These are phyloP conservation scores for Globisporangium ultimum DNA, from an alignment of 352 stramenopile species.

Conservation along the genomic window DNA sequence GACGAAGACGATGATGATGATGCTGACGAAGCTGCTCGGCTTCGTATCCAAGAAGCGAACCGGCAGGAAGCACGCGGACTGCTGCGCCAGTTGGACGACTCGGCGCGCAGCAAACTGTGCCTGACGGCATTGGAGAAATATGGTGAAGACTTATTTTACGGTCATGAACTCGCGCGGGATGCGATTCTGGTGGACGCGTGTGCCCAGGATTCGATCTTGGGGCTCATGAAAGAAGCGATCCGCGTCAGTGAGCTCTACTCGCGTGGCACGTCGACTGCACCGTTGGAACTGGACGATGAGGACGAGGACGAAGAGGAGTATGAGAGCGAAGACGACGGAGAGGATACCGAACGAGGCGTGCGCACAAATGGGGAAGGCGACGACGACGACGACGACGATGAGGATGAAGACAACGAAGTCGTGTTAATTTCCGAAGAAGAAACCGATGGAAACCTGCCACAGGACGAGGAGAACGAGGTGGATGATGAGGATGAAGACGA, in stretches of 20 bases:
- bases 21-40: conserved; percentile 23
- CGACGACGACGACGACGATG: conserved; percentile 25
- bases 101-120: conserved; percentile 50
- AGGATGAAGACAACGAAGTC: conserved; percentile 38
- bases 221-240: conserved; percentile 54
- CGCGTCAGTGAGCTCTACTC: conserved; percentile 39
- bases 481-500: conserved; percentile 23
- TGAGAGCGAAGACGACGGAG: conserved; percentile 17
- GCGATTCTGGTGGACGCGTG: conserved; percentile 63
- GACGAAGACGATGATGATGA: conserved; percentile 25
- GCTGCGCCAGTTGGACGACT: conserved; percentile 48
- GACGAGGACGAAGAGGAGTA: conserved; percentile 37
- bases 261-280: conserved; percentile 43
- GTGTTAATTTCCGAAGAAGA: conserved; percentile 55
- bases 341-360: conserved; percentile 17
- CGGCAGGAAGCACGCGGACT: conserved; percentile 44
- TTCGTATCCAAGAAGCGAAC: conserved; percentile 37
- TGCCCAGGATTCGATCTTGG: conserved; percentile 49
- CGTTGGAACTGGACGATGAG: conserved; percentile 60
- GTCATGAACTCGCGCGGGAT: conserved; percentile 54
- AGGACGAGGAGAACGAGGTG: conserved; percentile 21
- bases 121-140: conserved; percentile 65
- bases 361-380: conserved; percentile 22
- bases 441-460: conserved; percentile 15
- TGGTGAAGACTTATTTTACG: conserved; percentile 59